Evolutionary conservation across 805 yeast genomes (phyloP).

Genomic region (Hanseniaspora lindneri): DNA sequence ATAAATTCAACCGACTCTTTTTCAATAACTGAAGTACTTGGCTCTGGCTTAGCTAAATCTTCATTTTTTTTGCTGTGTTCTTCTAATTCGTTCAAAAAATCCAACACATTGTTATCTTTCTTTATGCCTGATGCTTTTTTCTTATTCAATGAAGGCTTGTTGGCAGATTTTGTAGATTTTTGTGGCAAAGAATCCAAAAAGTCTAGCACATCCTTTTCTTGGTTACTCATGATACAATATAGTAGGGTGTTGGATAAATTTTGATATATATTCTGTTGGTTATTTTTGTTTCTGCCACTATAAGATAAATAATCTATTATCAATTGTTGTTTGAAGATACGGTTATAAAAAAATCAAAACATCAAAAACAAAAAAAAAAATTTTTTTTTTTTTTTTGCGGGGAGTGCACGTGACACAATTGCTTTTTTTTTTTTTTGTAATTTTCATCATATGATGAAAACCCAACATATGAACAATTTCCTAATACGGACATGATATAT

Average conservation of each 20-base stretch:
- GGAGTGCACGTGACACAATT: not conserved
- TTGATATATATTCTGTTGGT: not conserved
- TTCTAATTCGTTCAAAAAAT: conserved; percentile 54
- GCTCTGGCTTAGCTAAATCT: conserved; percentile 7
- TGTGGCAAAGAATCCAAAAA: conserved; percentile 73
- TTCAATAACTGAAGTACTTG: conserved; percentile 17
- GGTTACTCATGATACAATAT: conserved; percentile 19
- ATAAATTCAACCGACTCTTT: conserved; percentile 12
- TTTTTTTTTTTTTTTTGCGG: no score
- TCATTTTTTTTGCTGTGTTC: conserved; percentile 38
- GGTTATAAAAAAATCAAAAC: not conserved
- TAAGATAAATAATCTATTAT: no score
- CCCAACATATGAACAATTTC: not conserved
- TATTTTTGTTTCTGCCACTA: not conserved
- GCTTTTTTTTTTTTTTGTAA: conserved; percentile 1
- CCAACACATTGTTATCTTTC: conserved; percentile 33
- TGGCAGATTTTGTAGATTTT: conserved; percentile 27
- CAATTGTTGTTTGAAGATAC: no score
- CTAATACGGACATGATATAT: not conserved
- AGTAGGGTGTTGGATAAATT: no score
- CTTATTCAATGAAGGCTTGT: conserved; percentile 22
- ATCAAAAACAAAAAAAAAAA: not conserved
- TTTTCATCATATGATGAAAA: no score
- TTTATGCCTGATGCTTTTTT: conserved; percentile 21
- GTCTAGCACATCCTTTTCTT: conserved; percentile 63